Evolutionary conservation across 164 flowering plant genomes (phyloP), one percentile per base, ranked within the genome.

Genomic region (Vitis rupestris): DNA sequence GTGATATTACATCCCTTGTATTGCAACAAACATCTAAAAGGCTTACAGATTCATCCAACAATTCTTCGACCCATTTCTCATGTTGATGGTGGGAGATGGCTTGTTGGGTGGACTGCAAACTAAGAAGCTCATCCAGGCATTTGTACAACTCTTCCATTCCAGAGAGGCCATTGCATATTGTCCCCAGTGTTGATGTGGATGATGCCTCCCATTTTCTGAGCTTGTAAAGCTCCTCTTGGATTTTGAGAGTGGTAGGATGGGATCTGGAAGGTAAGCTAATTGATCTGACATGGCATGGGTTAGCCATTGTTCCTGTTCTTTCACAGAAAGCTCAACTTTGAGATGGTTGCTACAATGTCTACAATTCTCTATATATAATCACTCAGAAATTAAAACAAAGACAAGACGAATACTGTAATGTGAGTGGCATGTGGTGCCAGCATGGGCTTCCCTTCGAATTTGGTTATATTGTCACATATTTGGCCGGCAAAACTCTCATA

Each of bases 191-290:
- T 13, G 72, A 44, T 15, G 76, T 16, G 0, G 80, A 62, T 37
- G 70, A 58, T 4, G 65, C 65, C 31, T 78, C 79, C 64, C 48
- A 61, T 47, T 70, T 12, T 68, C 74, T 74, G 54, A 85, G 65
- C 68, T 75, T 87, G 68, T 59, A 58, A 4, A 87, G 76, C 76
- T 80, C 76, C 14, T 76, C 71, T 51, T 83, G 80, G n/a, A 76
- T 50, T 49, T n/a, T 68, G 17, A 62, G 8, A 23, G 75, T 70
- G 60, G 48, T 72, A 2, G 86, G 87, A 67, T 84, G 82, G 4
- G 79, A 78, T 62, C 80, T 70, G 50, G 81, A 55, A 53, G 86
- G 88, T 64, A 82, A 78, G 68, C 87, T 82, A 15, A 78, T 66
- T 5, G 90, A 84, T 64, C 90, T 61, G 47, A 64, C 50, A 37